A percentile compares a stretch with the other conserved stretches of the same genome.
Conservation (phyloP, 345 rosid genomes). For the Alliaria petiolata region DNA sequence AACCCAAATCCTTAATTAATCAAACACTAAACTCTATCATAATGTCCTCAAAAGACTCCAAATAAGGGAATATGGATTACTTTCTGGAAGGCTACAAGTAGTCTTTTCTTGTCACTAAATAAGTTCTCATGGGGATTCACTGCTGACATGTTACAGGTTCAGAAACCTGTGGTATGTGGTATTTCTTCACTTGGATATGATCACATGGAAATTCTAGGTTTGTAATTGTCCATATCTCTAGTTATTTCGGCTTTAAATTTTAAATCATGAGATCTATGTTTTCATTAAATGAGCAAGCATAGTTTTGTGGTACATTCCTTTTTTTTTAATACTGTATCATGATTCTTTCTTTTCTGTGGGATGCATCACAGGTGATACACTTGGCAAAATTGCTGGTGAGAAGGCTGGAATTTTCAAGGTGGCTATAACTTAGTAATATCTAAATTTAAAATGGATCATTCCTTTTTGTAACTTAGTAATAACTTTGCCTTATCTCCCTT, state of each 20-base stretch:
- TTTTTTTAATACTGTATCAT: background rate
- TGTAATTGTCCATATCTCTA: slow-evolving; percentile 34
- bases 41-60: background rate
- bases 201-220: slow-evolving; percentile 99
- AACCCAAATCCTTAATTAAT: background rate
- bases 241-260: background rate
- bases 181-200: slow-evolving; percentile 92
- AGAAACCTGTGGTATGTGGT: slow-evolving; percentile 82
- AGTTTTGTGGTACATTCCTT: background rate
- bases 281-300: background rate
- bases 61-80: background rate
- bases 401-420: slow-evolving; percentile 99
- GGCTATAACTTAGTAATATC: slow-evolving; percentile 17
- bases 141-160: slow-evolving; percentile 55
- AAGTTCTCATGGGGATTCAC: slow-evolving; percentile 14
- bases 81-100: background rate
- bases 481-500: slow-evolving; percentile 4
- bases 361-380: slow-evolving; percentile 72
- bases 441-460: background rate
- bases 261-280: background rate
- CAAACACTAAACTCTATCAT: background rate
- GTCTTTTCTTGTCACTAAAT: background rate
- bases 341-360: slow-evolving; percentile 21
- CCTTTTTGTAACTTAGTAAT: background rate
- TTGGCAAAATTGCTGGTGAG: slow-evolving; percentile 94